Evolutionary conservation across 2,329 filamentous ascomycete species (phyloP).

Genomic region (Fusarium domesticum): DNA sequence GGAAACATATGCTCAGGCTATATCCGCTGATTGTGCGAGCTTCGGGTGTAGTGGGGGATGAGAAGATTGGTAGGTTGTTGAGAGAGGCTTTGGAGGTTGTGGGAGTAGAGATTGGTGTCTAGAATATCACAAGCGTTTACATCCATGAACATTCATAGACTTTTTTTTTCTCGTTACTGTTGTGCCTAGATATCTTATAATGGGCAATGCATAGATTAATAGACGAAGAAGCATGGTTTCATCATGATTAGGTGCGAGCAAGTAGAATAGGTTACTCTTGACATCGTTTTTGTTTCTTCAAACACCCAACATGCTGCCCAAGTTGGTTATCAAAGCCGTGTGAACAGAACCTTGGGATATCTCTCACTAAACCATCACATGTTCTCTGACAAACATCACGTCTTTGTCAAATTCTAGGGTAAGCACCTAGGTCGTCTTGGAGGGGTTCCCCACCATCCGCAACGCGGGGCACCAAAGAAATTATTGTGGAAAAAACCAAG

Average conservation of each 20-base stretch:
- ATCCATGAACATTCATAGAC: no score
- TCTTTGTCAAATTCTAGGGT: constrained; percentile 7
- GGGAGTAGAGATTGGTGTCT: constrained; percentile 47
- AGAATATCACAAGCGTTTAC: not conserved
- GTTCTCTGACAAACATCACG: no score
- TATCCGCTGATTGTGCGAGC: constrained; percentile 74
- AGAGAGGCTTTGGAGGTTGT: constrained; percentile 61
- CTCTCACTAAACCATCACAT: no score
- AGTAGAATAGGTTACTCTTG: no score
- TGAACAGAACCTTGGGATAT: no score
- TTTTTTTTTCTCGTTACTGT: not conserved
- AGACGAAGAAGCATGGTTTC: not conserved
- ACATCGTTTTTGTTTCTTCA: no score
- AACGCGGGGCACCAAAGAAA: constrained; percentile 31
- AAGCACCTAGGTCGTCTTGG: constrained; percentile 3
- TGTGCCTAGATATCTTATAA: not conserved
- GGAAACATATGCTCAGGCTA: constrained; percentile 75
- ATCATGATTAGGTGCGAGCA: not conserved
- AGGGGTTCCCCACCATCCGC: constrained; percentile 11
- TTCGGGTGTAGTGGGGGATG: constrained; percentile 56
- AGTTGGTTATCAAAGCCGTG: no score
- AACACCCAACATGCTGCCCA: no score
- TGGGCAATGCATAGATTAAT: not conserved
- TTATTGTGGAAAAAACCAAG: constrained; percentile 17
- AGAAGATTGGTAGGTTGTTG: constrained; percentile 55